These are phyloP conservation scores for Cucurbita pepo DNA, from an alignment of 306 rosid genomes.

Conservation along the genomic window DNA sequence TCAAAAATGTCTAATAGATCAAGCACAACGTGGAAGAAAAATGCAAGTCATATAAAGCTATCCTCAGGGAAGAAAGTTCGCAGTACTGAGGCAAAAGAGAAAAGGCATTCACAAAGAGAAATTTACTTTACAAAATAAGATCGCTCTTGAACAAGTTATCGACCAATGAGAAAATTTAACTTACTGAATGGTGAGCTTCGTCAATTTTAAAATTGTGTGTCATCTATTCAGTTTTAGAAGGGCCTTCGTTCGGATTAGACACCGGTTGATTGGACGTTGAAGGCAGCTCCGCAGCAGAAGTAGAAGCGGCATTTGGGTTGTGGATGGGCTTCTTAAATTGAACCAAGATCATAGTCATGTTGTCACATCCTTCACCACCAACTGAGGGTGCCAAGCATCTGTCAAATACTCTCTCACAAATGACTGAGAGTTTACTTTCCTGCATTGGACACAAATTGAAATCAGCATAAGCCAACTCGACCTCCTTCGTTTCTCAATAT, in stretches of 20 bases:
- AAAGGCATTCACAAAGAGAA: conserved; percentile 1
- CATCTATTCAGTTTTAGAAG: not conserved
- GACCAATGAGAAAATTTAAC: not conserved
- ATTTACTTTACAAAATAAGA: conserved; percentile 2
- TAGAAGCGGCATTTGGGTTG: conserved; percentile 15
- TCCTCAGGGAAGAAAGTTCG: not conserved
- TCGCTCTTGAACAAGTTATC: not conserved
- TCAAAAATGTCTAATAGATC: too few relatives aligned
- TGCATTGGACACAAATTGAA: conserved; percentile 18
- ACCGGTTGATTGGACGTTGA: conserved; percentile 14
- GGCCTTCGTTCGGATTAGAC: not conserved
- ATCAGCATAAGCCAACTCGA: not conserved
- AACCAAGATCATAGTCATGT: conserved; percentile 96
- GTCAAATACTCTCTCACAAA: conserved; percentile 86
- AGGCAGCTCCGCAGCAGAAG: conserved; percentile 24
- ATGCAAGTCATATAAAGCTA: not conserved
- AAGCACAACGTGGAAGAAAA: not conserved
- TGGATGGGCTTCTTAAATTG: conserved; percentile 45
- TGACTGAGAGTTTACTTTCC: conserved; percentile 62
- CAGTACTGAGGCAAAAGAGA: not conserved
- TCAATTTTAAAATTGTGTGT: not conserved
- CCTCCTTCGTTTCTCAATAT: not conserved
- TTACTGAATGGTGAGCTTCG: not conserved
- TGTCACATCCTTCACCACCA: conserved; percentile 90
- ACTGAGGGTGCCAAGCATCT: conserved; percentile 87